Percentiles rank a stretch among this genome's conserved stretches.
Evolutionary conservation across 306 rosid species (phyloP).

Genomic region (Mimosa bimucronata): DNA sequence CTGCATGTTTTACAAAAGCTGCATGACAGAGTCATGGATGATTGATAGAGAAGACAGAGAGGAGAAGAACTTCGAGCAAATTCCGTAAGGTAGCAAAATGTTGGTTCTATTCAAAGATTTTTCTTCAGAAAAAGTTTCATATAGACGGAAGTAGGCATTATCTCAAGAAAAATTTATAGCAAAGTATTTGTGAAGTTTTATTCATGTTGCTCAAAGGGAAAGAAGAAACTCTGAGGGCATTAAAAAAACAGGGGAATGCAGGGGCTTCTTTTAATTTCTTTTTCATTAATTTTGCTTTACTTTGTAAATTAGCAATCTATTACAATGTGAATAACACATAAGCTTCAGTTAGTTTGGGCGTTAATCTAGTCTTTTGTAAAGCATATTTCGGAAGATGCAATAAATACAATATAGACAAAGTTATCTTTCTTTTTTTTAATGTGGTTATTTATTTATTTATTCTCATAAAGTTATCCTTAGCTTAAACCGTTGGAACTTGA

Average conservation of each 20-base stretch:
- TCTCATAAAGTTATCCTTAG: too few relatives aligned
- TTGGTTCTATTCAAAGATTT: slow-evolving; percentile 23
- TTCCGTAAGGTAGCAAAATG: slow-evolving; percentile 38
- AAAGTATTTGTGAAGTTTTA: slow-evolving; percentile 36
- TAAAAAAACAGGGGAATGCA: slow-evolving; percentile 20
- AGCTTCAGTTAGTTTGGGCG: background rate
- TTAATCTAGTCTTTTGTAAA: background rate
- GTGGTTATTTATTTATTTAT: background rate
- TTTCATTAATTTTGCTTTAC: slow-evolving; percentile 31
- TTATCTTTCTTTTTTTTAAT: background rate
- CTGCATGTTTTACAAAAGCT: slow-evolving; percentile 70
- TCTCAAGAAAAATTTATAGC: slow-evolving; percentile 19
- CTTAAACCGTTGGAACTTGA: slow-evolving; percentile 1
- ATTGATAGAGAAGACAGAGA: slow-evolving; percentile 40
- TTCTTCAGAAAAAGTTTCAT: slow-evolving; percentile 8
- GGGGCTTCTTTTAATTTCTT: slow-evolving; percentile 15
- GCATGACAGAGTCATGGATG: slow-evolving; percentile 38
- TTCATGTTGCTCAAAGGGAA: slow-evolving; percentile 45
- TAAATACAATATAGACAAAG: background rate
- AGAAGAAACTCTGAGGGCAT: slow-evolving; percentile 37
- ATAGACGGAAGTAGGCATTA: slow-evolving; percentile 5
- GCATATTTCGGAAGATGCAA: background rate
- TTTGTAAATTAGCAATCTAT: slow-evolving; percentile 45
- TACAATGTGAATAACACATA: slow-evolving; percentile 45
- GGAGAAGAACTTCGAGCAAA: slow-evolving; percentile 45